These are phyloP conservation scores for Kazachstania taianensis DNA, from an alignment of 805 yeast genomes.

Conservation along the genomic window DNA sequence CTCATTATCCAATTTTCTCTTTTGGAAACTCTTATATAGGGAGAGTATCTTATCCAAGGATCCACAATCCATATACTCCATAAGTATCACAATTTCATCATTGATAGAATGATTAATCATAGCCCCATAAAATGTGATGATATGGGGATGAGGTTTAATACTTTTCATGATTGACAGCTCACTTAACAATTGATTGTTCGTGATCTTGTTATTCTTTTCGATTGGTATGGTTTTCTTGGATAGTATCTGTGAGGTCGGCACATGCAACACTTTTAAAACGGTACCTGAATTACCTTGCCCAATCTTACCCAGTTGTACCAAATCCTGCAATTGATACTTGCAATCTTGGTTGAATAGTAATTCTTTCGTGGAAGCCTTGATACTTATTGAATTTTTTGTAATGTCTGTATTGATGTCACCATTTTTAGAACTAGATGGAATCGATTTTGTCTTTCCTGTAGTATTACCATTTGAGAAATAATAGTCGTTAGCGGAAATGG, in stretches of 20 bases:
- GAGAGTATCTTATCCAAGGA: constrained; percentile 73
- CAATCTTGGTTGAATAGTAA: constrained; percentile 3
- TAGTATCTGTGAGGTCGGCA: constrained; percentile 80
- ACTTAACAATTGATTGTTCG: constrained; percentile 56
- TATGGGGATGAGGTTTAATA: constrained; percentile 67
- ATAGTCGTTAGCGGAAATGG: too few species aligned
- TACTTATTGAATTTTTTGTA: not conserved
- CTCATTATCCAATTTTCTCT: constrained; percentile 7
- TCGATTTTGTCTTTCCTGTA: too few species aligned
- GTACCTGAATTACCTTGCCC: constrained; percentile 95
- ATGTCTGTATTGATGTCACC: not conserved
- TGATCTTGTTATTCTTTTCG: constrained; percentile 51
- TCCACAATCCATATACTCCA: constrained; percentile 95
- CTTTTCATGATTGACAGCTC: constrained; percentile 88
- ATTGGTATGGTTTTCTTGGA: constrained; percentile 83
- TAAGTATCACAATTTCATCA: constrained; percentile 75
- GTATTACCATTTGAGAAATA: too few species aligned
- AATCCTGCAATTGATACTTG: constrained; percentile 46
- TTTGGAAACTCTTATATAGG: constrained; percentile 42
- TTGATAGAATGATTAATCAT: constrained; percentile 43
- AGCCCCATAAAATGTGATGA: constrained; percentile 88
- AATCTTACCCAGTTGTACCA: constrained; percentile 62
- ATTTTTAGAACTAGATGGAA: too few species aligned
- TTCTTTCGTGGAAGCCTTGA: constrained; percentile 3
- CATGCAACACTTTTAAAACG: constrained; percentile 78